Conservation (phyloP, 2,329 filamentous ascomycete genomes). For the Fusarium ramigenum region DNA sequence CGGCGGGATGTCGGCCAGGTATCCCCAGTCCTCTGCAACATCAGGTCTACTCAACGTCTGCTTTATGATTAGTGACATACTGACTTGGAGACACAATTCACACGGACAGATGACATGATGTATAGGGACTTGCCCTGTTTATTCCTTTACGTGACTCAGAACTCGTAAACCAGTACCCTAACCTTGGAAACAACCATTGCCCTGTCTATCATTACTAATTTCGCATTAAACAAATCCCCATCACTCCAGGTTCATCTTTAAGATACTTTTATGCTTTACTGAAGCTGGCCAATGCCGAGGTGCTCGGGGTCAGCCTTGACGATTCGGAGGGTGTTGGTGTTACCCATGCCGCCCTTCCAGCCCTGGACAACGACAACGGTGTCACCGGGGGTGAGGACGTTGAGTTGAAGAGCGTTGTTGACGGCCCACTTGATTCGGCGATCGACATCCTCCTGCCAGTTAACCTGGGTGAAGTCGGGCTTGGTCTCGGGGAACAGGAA, state of each 20-base stretch:
- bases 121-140: slow-evolving; percentile 25
- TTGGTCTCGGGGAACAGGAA: slow-evolving; percentile 94
- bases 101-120: neutral
- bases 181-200: slow-evolving; percentile 41
- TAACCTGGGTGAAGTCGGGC: slow-evolving; percentile 90
- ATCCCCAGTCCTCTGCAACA: neutral
- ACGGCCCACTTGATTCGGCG: slow-evolving; percentile 98
- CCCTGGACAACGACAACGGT: slow-evolving; percentile 86
- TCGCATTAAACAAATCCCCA: slow-evolving; percentile 39
- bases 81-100: neutral
- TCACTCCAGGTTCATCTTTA: slow-evolving; percentile 19
- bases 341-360: slow-evolving; percentile 91
- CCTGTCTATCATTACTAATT: slow-evolving; percentile 46
- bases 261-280: slow-evolving; percentile 30
- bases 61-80: neutral
- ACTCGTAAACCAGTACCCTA: slow-evolving; percentile 41
- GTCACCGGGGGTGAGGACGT: slow-evolving; percentile 76
- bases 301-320: slow-evolving; percentile 69
- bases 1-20: neutral
- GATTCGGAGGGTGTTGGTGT: slow-evolving; percentile 83
- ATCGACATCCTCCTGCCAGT: slow-evolving; percentile 99
- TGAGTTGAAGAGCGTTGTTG: slow-evolving; percentile 83
- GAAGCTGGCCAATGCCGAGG: slow-evolving; percentile 63
- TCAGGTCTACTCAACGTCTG: too few species aligned
- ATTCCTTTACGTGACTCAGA: slow-evolving; percentile 39